Evolutionary conservation across 148 eudicot species (phyloP).

Genomic region (Heliamphora exappendiculata): DNA sequence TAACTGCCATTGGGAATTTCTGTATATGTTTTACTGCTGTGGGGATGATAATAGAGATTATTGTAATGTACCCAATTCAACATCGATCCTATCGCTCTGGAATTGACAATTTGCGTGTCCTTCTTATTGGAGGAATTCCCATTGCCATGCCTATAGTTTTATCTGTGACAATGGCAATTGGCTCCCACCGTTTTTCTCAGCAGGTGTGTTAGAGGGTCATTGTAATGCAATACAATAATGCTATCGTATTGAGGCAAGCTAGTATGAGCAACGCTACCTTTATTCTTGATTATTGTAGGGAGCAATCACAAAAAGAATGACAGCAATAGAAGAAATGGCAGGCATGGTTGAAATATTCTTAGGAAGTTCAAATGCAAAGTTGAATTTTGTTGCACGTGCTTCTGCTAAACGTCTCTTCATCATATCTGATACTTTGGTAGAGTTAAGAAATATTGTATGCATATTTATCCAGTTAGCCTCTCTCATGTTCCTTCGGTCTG

Average conservation of each 20-base stretch:
- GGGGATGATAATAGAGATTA: constrained; percentile 43
- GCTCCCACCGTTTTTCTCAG: constrained; percentile 45
- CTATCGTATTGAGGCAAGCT: neutral
- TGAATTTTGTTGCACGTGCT: neutral
- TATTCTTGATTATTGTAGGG: constrained; percentile 21
- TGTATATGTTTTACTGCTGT: constrained; percentile 45
- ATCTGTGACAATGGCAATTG: constrained; percentile 52
- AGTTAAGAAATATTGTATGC: neutral
- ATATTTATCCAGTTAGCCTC: neutral
- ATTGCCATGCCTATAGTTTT: constrained; percentile 50
- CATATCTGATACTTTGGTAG: neutral
- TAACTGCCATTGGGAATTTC: constrained; percentile 51
- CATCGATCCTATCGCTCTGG: constrained; percentile 37
- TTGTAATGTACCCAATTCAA: constrained; percentile 47
- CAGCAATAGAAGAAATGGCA: constrained; percentile 47
- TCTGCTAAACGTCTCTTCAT: neutral
- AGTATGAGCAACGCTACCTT: neutral
- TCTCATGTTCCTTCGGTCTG: neutral
- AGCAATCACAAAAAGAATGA: constrained; percentile 47
- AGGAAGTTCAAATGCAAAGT: neutral
- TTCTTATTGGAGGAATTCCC: constrained; percentile 51
- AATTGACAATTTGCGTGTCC: constrained; percentile 41
- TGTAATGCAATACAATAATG: neutral
- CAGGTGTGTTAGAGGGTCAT: constrained; percentile 24
- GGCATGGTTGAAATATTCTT: constrained; percentile 21